Evolutionary conservation across 306 rosid genomes (phyloP).

Genomic region (Cicer bijugum): DNA sequence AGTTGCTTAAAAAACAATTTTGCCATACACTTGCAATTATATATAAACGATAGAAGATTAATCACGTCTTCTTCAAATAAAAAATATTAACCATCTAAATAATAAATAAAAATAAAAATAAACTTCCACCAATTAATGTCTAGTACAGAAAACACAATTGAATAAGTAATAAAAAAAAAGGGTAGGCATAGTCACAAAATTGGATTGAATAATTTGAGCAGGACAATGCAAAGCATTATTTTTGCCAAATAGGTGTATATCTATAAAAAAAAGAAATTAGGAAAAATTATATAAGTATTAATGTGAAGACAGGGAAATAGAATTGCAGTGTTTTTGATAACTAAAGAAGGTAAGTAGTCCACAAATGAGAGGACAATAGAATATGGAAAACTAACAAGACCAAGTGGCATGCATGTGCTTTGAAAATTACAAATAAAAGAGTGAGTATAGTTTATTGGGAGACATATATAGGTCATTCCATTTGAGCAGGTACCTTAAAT

Average conservation of each 20-base stretch:
- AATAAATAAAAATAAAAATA: neutral
- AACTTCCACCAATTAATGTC: slow-evolving; percentile 3
- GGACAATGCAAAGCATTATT: slow-evolving; percentile 27
- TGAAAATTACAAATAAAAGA: slow-evolving; percentile 43
- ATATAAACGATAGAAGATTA: neutral
- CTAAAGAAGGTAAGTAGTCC: slow-evolving; percentile 42
- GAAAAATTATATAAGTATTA: slow-evolving; percentile 7
- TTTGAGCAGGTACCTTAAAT: slow-evolving; percentile 53
- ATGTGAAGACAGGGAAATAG: slow-evolving; percentile 37
- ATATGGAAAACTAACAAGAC: slow-evolving; percentile 48
- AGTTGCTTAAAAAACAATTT: neutral
- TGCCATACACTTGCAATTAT: neutral
- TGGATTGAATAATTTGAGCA: slow-evolving; percentile 44
- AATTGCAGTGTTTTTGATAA: slow-evolving; percentile 40
- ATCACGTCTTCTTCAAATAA: neutral
- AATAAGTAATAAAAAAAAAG: neutral
- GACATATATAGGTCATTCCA: slow-evolving; percentile 29
- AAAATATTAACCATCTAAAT: neutral
- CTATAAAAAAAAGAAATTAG: neutral
- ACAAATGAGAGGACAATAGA: slow-evolving; percentile 47
- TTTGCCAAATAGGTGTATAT: slow-evolving; percentile 21
- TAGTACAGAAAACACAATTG: neutral
- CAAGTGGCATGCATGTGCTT: slow-evolving; percentile 53
- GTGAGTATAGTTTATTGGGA: slow-evolving; percentile 32
- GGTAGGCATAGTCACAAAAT: slow-evolving; percentile 5